Conservation (phyloP, 116 monocot species). For the Posidonia oceanica region DNA sequence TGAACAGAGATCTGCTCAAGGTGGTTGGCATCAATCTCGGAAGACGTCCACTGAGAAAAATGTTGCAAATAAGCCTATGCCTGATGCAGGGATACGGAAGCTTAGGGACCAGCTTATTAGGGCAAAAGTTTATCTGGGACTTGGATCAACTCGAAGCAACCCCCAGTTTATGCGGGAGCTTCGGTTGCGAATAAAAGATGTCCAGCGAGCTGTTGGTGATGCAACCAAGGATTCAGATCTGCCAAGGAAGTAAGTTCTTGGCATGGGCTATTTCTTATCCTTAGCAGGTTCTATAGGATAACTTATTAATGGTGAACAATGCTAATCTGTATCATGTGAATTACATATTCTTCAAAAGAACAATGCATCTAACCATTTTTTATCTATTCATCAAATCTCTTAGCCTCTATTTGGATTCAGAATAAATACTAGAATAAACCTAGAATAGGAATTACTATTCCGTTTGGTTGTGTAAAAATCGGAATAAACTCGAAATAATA, state of each 20-base stretch:
- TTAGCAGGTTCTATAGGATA: neutral
- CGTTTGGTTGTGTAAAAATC: too few species aligned
- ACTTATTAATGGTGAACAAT: neutral
- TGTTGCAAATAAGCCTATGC: constrained; percentile 8
- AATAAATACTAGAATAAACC: too few species aligned
- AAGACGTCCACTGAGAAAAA: constrained; percentile 2
- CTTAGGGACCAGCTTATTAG: constrained; percentile 83
- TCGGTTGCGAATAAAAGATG: constrained; percentile 51
- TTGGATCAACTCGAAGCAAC: constrained; percentile 47
- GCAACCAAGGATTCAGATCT: constrained; percentile 84
- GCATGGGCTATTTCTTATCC: neutral
- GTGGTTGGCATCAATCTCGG: constrained; percentile 7
- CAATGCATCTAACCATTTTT: too few species aligned
- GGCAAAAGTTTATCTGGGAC: constrained; percentile 73
- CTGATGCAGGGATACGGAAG: constrained; percentile 61
- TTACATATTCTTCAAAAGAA: too few species aligned
- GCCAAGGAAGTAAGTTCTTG: constrained; percentile 47
- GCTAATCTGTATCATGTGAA: too few species aligned
- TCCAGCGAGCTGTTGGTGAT: constrained; percentile 76
- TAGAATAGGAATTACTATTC: too few species aligned
- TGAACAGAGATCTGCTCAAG: constrained; percentile 9
- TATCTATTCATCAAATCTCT: neutral
- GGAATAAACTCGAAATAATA: too few species aligned
- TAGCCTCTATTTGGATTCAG: too few species aligned
- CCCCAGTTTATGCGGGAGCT: constrained; percentile 73